Evolutionary conservation across 495 filamentous ascomycete species (phyloP), one percentile per base, ranked within the genome.

Genomic region (Penicillium cinerascens): DNA sequence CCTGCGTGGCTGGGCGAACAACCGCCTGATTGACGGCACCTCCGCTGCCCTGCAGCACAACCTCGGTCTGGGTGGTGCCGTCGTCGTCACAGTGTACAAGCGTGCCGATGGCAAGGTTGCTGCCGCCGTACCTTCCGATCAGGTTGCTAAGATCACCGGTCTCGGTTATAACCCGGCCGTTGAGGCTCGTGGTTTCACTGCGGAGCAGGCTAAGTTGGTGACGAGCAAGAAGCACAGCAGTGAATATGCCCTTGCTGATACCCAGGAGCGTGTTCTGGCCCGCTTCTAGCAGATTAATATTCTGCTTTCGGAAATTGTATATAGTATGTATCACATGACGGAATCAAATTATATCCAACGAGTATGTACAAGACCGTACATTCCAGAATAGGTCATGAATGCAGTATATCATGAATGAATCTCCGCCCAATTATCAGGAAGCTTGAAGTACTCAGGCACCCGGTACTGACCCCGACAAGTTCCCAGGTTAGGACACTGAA

Each of bases 111-210:
- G 90, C 6, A 73, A 78, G 68, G 72, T 67, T 48, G 83, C 82
- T 21, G 70, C 63, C 25, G 69, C 73, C 22, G 69, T 95, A 4
- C 71, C 78, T 1, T 77, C 74, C 27, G 77, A 74, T 21, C 75
- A 73, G 11, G 80, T 96, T 0, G 84, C 73, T 6, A 81, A 79
- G 73, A 65, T 69, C 45, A 88, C 75, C 15, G 82, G 81, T 42
- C 76, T 92, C 4, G 91, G 90, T 3, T 97, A 98, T 65, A 98
- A 98, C 72, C 92, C 93, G 2, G 93, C 93, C 0, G 85, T 92
- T 4, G 88, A 88, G 72, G 92, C 91, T 26, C 88, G 84, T 70
- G 91, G 90, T 4, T 88, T 95, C 66, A 91, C 89, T 13, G 80
- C 78, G 27, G 83, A 76, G 60, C 89, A 97, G 72, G 87, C 81